Base-by-base conservation (phyloP, 257 asterid genomes). In the Lavandula angustifolia region DNA sequence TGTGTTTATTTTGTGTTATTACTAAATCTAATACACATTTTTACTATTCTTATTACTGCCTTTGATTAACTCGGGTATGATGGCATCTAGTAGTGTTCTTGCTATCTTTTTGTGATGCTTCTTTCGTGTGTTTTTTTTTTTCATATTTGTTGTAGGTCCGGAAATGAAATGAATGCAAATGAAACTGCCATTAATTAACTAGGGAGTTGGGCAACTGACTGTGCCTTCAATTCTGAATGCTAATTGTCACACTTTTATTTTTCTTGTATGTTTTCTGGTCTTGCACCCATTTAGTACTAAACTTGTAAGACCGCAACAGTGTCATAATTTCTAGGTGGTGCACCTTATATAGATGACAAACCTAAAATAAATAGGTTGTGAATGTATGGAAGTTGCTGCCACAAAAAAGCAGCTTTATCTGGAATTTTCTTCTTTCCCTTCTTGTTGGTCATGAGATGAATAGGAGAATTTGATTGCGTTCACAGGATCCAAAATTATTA, bases 401-500 rank as follows among this genome's bases (percentile, higher is more conserved):
- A 38, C 13, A 17, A 34, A 43, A 16, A 40, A 37, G 33, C 54
- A 16, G 43, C 33, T 33, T 31, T 49, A 53, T 54, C 4, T 33
- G 9, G 9, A 4, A 5, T 9, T 33, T 32, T 52, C 43, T 16
- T 35, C 50, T 9, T 49, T 37, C 8, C 46, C 54, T 64, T 60
- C 54, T 64, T 60, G 29, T n/a, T 62, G 69, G 54, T 44, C 9
- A 33, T 12, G 27, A 22, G 27, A 22, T 22, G 27, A 33, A 55
- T 59, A 70, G 68, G 41, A 54, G 60, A 72, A 55, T 53, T 31
- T 18, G 65, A 43, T 76, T 34, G 60, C 55, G 55, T 80, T 67
- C 62, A 58, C 87, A 94, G 99, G 97, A 94, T 79, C 96, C 99
- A 12, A 94, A 87, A 66, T 79, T 94, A 75, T 81, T 90, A 76